Percentiles rank a stretch among this genome's conserved stretches.
Evolutionary conservation across 805 yeast species (phyloP).

Genomic region (Candida pini): DNA sequence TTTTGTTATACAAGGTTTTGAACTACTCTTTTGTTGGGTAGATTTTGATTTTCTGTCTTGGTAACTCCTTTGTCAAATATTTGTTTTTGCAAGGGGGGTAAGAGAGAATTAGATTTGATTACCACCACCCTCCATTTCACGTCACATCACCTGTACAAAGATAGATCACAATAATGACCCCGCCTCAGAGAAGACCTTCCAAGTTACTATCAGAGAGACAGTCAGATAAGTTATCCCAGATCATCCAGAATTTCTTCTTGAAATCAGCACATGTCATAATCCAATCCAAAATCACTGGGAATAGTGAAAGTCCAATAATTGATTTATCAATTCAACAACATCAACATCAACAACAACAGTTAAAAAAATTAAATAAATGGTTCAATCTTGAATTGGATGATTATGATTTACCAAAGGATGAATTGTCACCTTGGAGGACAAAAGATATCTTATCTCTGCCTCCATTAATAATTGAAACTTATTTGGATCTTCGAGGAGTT

Average conservation of each 20-base stretch:
- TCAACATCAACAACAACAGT: constrained; percentile 3
- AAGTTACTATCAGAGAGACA: constrained; percentile 25
- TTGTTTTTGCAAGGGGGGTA: too few species aligned
- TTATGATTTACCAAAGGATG: constrained; percentile 40
- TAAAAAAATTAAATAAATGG: constrained; percentile 49
- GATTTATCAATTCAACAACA: constrained; percentile 11
- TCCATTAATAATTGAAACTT: constrained; percentile 84
- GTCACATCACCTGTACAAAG: too few species aligned
- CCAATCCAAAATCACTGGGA: constrained; percentile 8
- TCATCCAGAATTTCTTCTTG: constrained; percentile 52
- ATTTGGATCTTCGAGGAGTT: constrained; percentile 27
- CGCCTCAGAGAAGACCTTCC: constrained; percentile 11
- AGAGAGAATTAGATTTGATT: too few species aligned
- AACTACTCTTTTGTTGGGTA: too few species aligned
- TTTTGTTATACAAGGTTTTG: too few species aligned
- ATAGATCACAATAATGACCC: too few species aligned
- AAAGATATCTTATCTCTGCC: constrained; percentile 46
- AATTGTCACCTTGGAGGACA: constrained; percentile 55
- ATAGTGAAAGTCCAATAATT: not conserved
- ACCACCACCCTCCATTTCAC: too few species aligned
- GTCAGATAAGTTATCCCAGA: constrained; percentile 28
- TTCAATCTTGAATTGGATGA: constrained; percentile 47
- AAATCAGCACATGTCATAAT: constrained; percentile 54
- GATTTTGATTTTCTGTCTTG: too few species aligned
- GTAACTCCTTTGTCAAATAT: too few species aligned